Conservation (phyloP, 805 yeast species). For the Saccharomycopsis schoenii region DNA sequence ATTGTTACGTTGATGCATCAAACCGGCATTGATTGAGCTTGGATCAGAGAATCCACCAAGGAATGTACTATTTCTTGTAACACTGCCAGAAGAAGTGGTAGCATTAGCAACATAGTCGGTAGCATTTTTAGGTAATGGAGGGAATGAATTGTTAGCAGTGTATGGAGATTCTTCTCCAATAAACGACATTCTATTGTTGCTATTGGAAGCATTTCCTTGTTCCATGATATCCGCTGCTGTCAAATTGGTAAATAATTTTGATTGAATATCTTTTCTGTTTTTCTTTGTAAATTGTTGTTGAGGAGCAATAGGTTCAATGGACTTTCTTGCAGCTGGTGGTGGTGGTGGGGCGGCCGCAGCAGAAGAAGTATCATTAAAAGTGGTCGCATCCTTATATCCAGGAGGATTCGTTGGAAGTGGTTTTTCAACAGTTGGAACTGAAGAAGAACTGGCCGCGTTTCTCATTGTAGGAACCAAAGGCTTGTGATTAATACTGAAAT, state of each 20-base stretch:
- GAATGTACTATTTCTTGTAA: not conserved
- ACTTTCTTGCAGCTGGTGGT: slow-evolving; percentile 18
- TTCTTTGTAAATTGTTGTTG: slow-evolving; percentile 12
- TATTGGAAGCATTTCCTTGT: slow-evolving; percentile 9
- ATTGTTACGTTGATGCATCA: slow-evolving; percentile 23
- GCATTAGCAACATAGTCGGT: slow-evolving; percentile 11
- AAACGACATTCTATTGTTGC: slow-evolving; percentile 12
- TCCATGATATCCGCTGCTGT: slow-evolving; percentile 28
- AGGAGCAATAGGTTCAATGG: slow-evolving; percentile 8
- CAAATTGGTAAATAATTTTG: slow-evolving; percentile 37
- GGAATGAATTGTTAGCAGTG: slow-evolving; percentile 1
- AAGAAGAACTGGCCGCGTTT: not conserved
- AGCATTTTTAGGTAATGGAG: slow-evolving; percentile 21
- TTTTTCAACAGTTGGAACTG: not conserved
- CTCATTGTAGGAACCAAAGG: slow-evolving; percentile 12
- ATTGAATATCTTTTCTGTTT: slow-evolving; percentile 32
- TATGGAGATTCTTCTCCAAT: slow-evolving; percentile 11
- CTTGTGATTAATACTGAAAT: slow-evolving; percentile 7
- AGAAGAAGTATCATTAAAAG: slow-evolving; percentile 19
- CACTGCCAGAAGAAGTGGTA: not conserved
- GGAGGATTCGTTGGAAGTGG: slow-evolving; percentile 14
- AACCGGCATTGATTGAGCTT: not conserved
- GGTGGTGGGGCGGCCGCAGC: slow-evolving; percentile 14
- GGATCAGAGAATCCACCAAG: not conserved
- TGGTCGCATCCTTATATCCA: not conserved